Percentiles rank a stretch among this genome's conserved stretches.
phyloP scores from a whole-genome alignment of 805 yeast genomes.

The Ogataea angusta region DNA sequence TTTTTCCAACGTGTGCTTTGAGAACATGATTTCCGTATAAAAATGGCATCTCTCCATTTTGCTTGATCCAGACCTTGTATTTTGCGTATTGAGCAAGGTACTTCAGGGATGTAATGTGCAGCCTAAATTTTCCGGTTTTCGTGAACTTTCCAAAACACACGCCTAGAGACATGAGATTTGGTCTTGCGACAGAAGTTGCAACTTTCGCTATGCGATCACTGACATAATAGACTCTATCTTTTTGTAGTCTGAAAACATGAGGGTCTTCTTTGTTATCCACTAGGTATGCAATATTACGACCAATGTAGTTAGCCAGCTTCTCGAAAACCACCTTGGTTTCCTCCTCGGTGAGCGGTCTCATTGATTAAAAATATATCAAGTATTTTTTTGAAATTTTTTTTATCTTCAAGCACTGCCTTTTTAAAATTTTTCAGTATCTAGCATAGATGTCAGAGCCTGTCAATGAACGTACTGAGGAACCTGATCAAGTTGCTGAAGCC shows the following conservation, averaged over 20 bases:
- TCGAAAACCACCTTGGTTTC: slow-evolving; percentile 96
- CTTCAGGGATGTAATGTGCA: slow-evolving; percentile 89
- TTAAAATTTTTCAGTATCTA: slow-evolving; percentile 8
- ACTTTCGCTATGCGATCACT: slow-evolving; percentile 75
- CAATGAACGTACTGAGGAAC: slow-evolving; percentile 10
- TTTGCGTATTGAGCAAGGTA: slow-evolving; percentile 84
- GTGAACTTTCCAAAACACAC: slow-evolving; percentile 95
- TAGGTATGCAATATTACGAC: slow-evolving; percentile 86
- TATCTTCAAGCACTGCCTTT: slow-evolving; percentile 3
- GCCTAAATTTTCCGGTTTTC: slow-evolving; percentile 92
- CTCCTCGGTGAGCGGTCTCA: slow-evolving; percentile 96
- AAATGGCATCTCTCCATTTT: slow-evolving; percentile 98
- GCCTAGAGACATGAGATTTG: slow-evolving; percentile 88
- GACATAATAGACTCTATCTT: slow-evolving; percentile 94
- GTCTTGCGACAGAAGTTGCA: slow-evolving; percentile 89
- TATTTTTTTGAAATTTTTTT: slow-evolving; percentile 9
- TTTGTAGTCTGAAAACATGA: slow-evolving; percentile 92
- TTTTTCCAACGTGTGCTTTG: slow-evolving; percentile 94
- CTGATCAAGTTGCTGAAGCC: slow-evolving; percentile 5
- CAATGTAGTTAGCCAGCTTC: slow-evolving; percentile 92
- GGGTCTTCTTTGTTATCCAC: slow-evolving; percentile 85
- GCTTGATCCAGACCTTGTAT: slow-evolving; percentile 93
- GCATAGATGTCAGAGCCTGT: slow-evolving; percentile 3
- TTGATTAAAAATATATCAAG: slow-evolving; percentile 25
- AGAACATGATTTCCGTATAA: slow-evolving; percentile 93